phyloP scores from a whole-genome alignment of 2,329 filamentous ascomycete species.

The Trichoderma endophyticum region DNA sequence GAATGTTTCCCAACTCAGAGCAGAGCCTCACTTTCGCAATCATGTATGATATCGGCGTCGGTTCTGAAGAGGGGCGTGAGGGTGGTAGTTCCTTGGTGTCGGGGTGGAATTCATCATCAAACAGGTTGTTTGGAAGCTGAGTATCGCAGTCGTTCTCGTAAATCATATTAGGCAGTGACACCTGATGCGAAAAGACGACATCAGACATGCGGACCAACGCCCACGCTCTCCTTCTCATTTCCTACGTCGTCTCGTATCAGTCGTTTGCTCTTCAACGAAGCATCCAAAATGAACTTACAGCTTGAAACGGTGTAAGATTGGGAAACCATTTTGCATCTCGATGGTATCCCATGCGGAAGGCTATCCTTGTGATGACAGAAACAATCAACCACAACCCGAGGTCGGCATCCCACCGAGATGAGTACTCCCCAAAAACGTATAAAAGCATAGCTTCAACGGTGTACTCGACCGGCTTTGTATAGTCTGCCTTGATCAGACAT shows the following conservation, averaged over 20 bases:
- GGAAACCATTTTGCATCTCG: conserved; percentile 73
- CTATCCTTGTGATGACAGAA: conserved; percentile 54
- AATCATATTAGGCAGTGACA: conserved; percentile 66
- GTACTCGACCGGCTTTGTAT: conserved; percentile 69
- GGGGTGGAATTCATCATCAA: conserved; percentile 75
- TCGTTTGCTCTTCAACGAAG: not conserved
- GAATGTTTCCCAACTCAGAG: conserved; percentile 66
- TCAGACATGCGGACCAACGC: conserved; percentile 70
- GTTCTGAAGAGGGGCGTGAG: conserved; percentile 63
- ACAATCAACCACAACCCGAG: conserved; percentile 60
- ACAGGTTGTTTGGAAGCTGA: conserved; percentile 71
- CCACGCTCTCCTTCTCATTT: conserved; percentile 70
- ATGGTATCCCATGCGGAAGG: conserved; percentile 72
- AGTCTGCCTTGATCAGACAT: conserved; percentile 72
- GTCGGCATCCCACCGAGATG: conserved; percentile 70
- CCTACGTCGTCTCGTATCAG: conserved; percentile 37
- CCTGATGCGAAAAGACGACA: conserved; percentile 73
- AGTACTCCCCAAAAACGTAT: conserved; percentile 73
- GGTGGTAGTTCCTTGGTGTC: conserved; percentile 65
- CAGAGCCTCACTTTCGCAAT: conserved; percentile 69
- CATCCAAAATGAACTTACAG: conserved; percentile 41
- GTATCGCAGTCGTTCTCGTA: conserved; percentile 73
- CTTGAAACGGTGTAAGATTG: conserved; percentile 69
- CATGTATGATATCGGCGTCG: conserved; percentile 76
- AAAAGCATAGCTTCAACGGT: conserved; percentile 77